Base-by-base conservation (phyloP, 805 yeast genomes). In the Komagataella mondaviorum region DNA sequence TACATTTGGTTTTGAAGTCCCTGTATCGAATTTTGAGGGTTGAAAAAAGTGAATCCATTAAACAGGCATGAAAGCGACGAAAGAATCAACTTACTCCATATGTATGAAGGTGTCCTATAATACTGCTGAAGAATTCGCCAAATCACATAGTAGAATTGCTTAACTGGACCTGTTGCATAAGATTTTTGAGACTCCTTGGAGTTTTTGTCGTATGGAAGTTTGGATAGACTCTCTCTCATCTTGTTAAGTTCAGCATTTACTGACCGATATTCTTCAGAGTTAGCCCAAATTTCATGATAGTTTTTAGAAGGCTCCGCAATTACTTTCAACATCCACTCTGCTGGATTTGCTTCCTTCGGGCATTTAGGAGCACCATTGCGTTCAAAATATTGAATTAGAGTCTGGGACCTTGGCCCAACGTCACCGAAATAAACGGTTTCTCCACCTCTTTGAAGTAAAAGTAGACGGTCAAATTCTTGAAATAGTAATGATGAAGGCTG, bases 1-100 rank as follows among this genome's bases (percentile, higher is more conserved):
- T 83, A 78, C 88, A 85, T 81, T 69, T 84, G 93, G 65, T 87
- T 87, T 64, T 88, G 95, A 60, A 86, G 64, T 61, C 87, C 82
- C 67, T 80, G 88, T 47, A 73, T 61, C 8, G 88, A 74, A 18
- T 72, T 73, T 51, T 72, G 70, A 39, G 88, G 84, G 54, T 81
- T 80, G 66, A 76, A 82, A 65, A 81, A 81, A 4, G 86, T 75
- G 61, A 83, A 80, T 55, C 88, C 88, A 57, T 80, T 81, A 69
- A 82, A 80, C 48, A 83, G 61, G 18, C 81, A 70, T 53, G 85
- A 68, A 7, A 75, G 60, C 4, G 74, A 66, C 54, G 79, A 73
- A 66, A 85, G 73, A 52, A 68, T 61, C 50, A 73, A 58, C 71
- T 76, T 83, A 61, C 72, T 78, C 75, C 79, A 80, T 54, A 75